These are phyloP conservation scores for Acanthamoeba royreba DNA, from an alignment of 208 protist genomes.

Conservation along the genomic window DNA sequence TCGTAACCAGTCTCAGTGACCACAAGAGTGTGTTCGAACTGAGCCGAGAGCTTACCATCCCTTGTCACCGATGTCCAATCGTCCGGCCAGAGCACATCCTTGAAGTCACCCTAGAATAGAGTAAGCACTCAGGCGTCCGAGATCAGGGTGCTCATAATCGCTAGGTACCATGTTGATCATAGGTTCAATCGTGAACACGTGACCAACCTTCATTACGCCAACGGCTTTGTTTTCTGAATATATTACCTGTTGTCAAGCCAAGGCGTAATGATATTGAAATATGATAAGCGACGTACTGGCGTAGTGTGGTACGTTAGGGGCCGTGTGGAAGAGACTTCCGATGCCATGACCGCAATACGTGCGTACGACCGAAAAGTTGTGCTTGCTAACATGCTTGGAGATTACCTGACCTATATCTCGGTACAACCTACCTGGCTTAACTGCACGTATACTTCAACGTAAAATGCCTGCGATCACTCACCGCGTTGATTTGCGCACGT, in stretches of 20 bases:
- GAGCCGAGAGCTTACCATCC: conserved; percentile 94
- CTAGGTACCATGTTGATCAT: conserved; percentile 91
- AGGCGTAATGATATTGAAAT: too few relatives aligned
- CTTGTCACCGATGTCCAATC: conserved; percentile 94
- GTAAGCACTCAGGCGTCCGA: neutral
- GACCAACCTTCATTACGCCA: conserved; percentile 83
- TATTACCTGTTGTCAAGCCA: neutral
- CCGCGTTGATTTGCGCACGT: too few relatives aligned
- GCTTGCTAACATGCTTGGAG: conserved; percentile 64
- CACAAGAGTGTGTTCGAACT: conserved; percentile 98
- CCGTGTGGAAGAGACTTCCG: conserved; percentile 68
- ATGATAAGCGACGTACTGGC: conserved; percentile 60
- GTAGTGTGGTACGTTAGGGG: conserved; percentile 73
- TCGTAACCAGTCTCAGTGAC: conserved; percentile 86
- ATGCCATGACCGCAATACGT: conserved; percentile 80
- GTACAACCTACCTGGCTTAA: conserved; percentile 68
- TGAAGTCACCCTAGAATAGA: neutral
- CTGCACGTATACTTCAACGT: conserved; percentile 6
- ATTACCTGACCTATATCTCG: conserved; percentile 78
- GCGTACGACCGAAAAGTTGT: conserved; percentile 62
- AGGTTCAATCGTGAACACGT: conserved; percentile 98
- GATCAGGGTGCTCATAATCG: conserved; percentile 55
- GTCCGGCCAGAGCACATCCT: conserved; percentile 92
- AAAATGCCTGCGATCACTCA: too few relatives aligned
- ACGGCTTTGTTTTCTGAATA: conserved; percentile 67